A percentile compares a stretch with the other conserved stretches of the same genome.
Evolutionary conservation across 352 stramenopile genomes (phyloP).

Genomic region (Pythium scleroteichum): DNA sequence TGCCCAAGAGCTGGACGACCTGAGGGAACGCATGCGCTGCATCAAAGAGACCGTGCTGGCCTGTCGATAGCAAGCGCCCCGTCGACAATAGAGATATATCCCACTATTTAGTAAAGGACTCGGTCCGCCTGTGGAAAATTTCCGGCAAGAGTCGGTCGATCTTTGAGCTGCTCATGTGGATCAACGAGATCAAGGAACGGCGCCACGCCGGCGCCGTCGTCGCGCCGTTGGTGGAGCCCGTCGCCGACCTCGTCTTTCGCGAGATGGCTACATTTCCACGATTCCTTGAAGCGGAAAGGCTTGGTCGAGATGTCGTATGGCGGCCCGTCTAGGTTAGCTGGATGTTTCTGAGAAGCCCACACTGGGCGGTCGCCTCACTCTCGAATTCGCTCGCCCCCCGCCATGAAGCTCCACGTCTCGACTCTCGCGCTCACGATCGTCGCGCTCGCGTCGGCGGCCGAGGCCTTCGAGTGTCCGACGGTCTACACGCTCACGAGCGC

Average conservation of each 20-base stretch:
- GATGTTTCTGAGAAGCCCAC: slow-evolving; percentile 4
- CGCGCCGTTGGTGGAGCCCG: background rate
- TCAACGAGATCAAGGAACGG: background rate
- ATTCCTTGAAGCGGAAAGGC: slow-evolving; percentile 12
- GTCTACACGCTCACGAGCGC: slow-evolving; percentile 24
- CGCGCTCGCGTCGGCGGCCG: background rate
- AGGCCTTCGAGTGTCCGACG: slow-evolving; percentile 15
- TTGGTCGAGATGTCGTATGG: slow-evolving; percentile 4
- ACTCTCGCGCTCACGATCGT: background rate
- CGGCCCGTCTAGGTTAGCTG: slow-evolving; percentile 1
- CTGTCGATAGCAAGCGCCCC: slow-evolving; percentile 14
- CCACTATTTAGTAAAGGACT: too few relatives aligned
- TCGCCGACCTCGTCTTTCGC: background rate
- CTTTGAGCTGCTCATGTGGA: background rate
- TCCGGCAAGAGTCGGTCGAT: background rate
- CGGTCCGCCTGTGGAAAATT: too few relatives aligned
- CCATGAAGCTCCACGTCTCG: slow-evolving; percentile 2
- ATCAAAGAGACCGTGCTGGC: slow-evolving; percentile 23
- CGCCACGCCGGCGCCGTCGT: too few relatives aligned
- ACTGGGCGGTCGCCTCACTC: slow-evolving; percentile 4
- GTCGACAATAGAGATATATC: too few relatives aligned
- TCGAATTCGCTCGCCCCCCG: background rate
- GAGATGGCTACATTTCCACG: slow-evolving; percentile 9
- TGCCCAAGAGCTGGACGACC: slow-evolving; percentile 8
- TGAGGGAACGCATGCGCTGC: slow-evolving; percentile 16